Conservation (phyloP, 331 rosid species). For the Dryas integrifolia region DNA sequence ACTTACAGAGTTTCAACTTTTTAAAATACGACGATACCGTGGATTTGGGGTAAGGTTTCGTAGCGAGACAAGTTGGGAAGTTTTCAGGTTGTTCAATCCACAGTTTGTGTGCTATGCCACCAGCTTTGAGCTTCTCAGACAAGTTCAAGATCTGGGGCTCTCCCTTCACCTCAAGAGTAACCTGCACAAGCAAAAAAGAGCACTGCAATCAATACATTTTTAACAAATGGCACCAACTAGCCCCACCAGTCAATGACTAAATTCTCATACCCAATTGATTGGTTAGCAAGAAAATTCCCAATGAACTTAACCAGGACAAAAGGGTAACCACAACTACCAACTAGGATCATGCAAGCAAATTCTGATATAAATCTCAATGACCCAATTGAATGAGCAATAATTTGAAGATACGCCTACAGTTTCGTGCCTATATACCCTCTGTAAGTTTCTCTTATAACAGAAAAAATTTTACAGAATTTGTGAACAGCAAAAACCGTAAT, state of each 20-base stretch:
- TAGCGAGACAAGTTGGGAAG: conserved; percentile 78
- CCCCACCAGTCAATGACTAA: background rate
- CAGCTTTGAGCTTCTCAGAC: conserved; percentile 62
- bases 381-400: background rate
- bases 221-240: background rate
- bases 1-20: conserved; percentile 83
- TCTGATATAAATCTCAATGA: background rate
- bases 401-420: background rate
- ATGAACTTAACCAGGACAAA: background rate
- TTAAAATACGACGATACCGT: conserved; percentile 50
- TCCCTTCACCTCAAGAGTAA: conserved; percentile 83
- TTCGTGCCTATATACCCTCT: background rate
- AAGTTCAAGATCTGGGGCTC: conserved; percentile 64
- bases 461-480: background rate
- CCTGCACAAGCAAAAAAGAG: conserved; percentile 36
- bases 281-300: background rate
- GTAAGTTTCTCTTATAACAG: background rate
- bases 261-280: background rate
- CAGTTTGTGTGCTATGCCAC: conserved; percentile 61
- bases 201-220: background rate
- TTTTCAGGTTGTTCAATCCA: conserved; percentile 90
- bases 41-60: conserved; percentile 81
- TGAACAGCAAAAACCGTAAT: background rate
- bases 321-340: no score
- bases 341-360: background rate